phyloP scores from a whole-genome alignment of 2,329 filamentous ascomycete genomes.

The Fusarium sp. region DNA sequence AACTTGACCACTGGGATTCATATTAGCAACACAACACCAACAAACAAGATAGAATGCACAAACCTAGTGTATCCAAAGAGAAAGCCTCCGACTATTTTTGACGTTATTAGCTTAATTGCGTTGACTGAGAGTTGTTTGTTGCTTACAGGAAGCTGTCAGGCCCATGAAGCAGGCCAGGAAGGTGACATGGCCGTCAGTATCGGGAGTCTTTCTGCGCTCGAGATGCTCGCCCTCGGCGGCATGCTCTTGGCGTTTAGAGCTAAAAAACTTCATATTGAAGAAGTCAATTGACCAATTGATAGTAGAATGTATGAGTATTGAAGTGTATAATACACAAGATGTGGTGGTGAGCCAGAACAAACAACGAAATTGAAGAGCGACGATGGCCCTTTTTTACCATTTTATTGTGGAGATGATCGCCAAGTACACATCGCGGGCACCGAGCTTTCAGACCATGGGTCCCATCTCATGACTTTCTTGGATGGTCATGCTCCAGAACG shows the following conservation, averaged over 20 bases:
- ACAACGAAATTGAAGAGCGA: conserved; percentile 26
- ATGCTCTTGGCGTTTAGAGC: conserved; percentile 35
- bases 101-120: no score
- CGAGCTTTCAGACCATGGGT: conserved; percentile 24
- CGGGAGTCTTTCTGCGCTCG: conserved; percentile 28
- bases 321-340: conserved; percentile 18
- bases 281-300: conserved; percentile 24
- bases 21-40: not conserved
- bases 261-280: conserved; percentile 38
- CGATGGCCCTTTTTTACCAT: conserved; percentile 28
- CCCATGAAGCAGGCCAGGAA: conserved; percentile 62
- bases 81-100: no score
- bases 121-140: no score
- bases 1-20: conserved; percentile 63
- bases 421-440: conserved; percentile 30
- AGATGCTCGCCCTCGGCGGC: conserved; percentile 38
- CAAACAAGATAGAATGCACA: conserved; percentile 16
- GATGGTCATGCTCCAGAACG: conserved; percentile 30
- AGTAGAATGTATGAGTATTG: conserved; percentile 5
- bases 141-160: conserved; percentile 61
- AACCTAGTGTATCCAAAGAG: conserved; percentile 70
- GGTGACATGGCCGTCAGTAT: conserved; percentile 51
- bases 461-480: conserved; percentile 38
- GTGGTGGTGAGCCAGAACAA: conserved; percentile 4
- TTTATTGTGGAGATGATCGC: conserved; percentile 38